phyloP scores from a whole-genome alignment of 1,284 basidiomycete species.

The Apiotrichum veenhuisii region DNA sequence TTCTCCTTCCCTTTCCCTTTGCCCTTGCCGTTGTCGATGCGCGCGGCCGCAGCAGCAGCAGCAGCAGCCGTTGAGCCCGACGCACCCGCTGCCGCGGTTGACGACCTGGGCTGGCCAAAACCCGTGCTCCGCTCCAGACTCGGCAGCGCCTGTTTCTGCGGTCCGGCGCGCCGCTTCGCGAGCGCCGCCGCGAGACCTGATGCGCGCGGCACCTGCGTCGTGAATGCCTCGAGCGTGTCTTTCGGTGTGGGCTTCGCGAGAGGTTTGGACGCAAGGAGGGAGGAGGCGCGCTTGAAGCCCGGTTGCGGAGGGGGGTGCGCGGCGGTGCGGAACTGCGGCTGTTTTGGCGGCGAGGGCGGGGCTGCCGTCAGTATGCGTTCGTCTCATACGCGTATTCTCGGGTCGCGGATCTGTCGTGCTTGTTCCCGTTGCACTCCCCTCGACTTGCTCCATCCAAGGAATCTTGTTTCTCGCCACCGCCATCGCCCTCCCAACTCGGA shows the following conservation, averaged over 20 bases:
- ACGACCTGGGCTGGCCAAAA: not conserved
- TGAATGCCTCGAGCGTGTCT: not conserved
- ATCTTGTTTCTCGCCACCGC: too few species aligned
- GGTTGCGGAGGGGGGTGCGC: not conserved
- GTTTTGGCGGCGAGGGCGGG: slow-evolving; percentile 3
- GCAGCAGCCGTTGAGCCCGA: not conserved
- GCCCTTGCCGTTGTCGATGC: not conserved
- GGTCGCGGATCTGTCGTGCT: too few species aligned
- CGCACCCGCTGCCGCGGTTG: not conserved
- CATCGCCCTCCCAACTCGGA: too few species aligned
- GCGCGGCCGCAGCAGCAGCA: not conserved
- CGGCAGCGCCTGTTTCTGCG: not conserved
- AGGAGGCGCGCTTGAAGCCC: too few species aligned
- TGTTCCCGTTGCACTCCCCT: too few species aligned
- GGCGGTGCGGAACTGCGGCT: too few species aligned
- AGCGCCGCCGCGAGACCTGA: not conserved
- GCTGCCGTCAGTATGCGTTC: not conserved
- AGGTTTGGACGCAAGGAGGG: too few species aligned
- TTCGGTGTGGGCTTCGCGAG: too few species aligned
- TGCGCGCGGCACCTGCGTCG: not conserved
- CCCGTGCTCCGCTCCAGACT: not conserved
- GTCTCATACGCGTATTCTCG: too few species aligned
- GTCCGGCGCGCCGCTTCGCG: not conserved
- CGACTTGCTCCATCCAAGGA: too few species aligned
- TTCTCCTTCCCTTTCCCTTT: slow-evolving; percentile 2